Base-by-base conservation (phyloP, 371 early-diverging fungal genomes). In the Blakeslea trispora region DNA sequence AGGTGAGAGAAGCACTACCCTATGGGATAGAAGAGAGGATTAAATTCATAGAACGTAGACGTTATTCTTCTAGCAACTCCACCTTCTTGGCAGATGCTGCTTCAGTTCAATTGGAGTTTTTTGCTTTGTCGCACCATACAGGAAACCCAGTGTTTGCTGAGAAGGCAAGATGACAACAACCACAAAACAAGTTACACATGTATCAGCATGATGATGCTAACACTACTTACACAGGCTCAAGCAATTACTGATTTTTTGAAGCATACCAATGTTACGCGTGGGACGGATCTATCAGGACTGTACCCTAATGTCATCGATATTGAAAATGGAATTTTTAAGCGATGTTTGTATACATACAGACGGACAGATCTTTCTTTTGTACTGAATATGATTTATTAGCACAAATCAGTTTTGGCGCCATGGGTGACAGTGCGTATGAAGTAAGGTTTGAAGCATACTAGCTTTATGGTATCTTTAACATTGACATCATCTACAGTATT, bases 61-160 rank as follows among this genome's bases (percentile, higher is more conserved):
- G 37, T 14, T 14, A 37, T 37, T 37, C 37, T 13, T 9, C 37
- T 17, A 37, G 37, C 11, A 61, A 61, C 32, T 47, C 28, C 18
- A 61, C 68, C 1, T 59, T 67, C 11, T 47, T 93, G 15, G 95
- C 96, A 4, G 95, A 95, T 50, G 83, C 90, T 13, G 93, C 93
- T 5, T 87, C 94, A 0, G 63, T 96, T 23, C 81, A 94, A 50
- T 64, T 97, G 40, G 98, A 97, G 69, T 92, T 92, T 62, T 82
- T 87, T 24, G 73, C 84, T 21, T 75, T 96, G 35, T 81, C 87
- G 3, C 64, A 82, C 31, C 74, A 94, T 24, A 90, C 92, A 1
- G 80, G 82, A 0, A 74, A 91, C 48, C 71, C 77, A 11, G 49
- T 70, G 5, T 91, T 81, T 63, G 74, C 79, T 13, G 53, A 81